Base-by-base conservation (phyloP, 179 eudicot species). In the Spergularia azorica region DNA sequence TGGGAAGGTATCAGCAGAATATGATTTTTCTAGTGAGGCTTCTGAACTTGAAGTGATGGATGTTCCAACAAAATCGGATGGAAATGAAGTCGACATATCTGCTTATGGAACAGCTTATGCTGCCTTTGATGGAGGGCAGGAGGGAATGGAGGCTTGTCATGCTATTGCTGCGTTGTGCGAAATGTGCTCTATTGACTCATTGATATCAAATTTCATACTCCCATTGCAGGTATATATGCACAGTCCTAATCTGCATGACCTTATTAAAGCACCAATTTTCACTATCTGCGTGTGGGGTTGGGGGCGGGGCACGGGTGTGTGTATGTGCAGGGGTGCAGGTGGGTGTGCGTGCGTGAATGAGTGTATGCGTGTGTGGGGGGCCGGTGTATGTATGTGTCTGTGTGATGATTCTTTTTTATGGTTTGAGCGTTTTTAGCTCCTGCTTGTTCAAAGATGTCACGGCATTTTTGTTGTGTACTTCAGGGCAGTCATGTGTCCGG, bases 181-280 rank as follows among this genome's bases (percentile, higher is more conserved):
- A 89, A 86, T 94, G 80, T 94, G 99, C 83, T 87, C 97, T 12
- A 96, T 96, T 69, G 98, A 94, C 79, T 96, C 99, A 5, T 77
- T 96, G 77, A 91, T 96, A 84, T 96, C 99, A 73, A 96, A 96
- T 80, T 96, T 96, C 86, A 96, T 96, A 82, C 93, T 94, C 73
- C 99, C 99, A 54, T 78, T 96, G 86, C 99, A 96, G 98, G 99
- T 94, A 67, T 38, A 16, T 9, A 18, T 56, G 56, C 56, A 50
- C 51, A 48, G 5, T 63, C 21, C 71, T 16, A 8, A n/a, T 14
- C 61, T 61, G 21, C 63, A 57, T 26, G 32, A 71, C 76, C 48
- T 51, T 71, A 39, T 16, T n/a, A 38, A 18, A 36, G 43, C 39
- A 52, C 6, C 9, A 13, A 67, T 14, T 38, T 41, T 6, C 48